phyloP scores from a whole-genome alignment of 139 green algal species.

The Picochlorum costavermella region DNA sequence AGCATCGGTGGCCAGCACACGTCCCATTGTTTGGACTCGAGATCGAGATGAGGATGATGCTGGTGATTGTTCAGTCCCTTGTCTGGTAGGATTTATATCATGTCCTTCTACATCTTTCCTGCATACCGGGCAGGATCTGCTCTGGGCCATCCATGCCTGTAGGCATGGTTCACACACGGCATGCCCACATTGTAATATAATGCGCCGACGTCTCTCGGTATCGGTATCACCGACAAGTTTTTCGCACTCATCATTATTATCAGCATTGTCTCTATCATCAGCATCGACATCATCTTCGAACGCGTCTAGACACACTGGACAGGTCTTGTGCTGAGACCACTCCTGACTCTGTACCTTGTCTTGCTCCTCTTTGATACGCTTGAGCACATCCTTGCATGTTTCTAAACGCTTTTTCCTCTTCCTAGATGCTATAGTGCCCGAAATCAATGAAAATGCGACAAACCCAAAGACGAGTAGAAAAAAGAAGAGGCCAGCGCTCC shows the following conservation, averaged over 20 bases:
- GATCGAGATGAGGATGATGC: neutral
- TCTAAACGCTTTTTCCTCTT: neutral
- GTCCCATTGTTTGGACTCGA: neutral
- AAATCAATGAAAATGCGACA: neutral
- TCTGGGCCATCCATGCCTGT: slow-evolving; percentile 25
- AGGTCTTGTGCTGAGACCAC: slow-evolving; percentile 25
- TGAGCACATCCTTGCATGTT: neutral
- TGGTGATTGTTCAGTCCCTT: neutral
- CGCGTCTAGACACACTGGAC: slow-evolving; percentile 37
- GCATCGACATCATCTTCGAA: neutral
- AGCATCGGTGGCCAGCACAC: slow-evolving; percentile 4
- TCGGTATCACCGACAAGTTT: no score
- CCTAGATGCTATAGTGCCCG: slow-evolving; percentile 1
- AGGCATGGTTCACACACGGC: slow-evolving; percentile 46
- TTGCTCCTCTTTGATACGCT: slow-evolving; percentile 23
- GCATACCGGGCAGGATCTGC: slow-evolving; percentile 44
- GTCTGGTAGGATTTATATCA: neutral
- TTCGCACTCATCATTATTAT: neutral
- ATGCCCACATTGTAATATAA: slow-evolving; percentile 45
- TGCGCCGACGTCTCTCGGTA: neutral
- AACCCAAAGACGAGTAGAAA: slow-evolving; percentile 16
- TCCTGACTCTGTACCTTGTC: slow-evolving; percentile 24
- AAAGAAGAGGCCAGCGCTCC: slow-evolving; percentile 18
- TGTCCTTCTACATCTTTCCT: slow-evolving; percentile 16
- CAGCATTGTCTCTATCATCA: neutral